Evolutionary conservation across 306 rosid genomes (phyloP), one percentile per base, ranked within the genome.

Genomic region (Castanospermum australe): DNA sequence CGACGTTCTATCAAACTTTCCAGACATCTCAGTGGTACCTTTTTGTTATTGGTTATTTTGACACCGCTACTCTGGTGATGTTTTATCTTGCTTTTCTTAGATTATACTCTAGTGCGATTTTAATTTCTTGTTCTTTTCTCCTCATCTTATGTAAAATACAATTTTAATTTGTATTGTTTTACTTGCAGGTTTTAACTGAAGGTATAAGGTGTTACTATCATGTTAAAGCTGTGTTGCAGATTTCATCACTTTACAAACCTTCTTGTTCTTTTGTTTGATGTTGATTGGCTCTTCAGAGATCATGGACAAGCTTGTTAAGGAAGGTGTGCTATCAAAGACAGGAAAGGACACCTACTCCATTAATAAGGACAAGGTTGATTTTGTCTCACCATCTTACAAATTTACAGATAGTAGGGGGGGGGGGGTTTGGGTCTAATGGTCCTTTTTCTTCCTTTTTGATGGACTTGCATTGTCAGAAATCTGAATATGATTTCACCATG

Each of bases 1-100:
- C 75, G 97, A 95, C 24, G 78, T 95, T 77, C 90, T 91, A 18
- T 92, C 98, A 20, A 89, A 88, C 76, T 95, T 95, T 78, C 96
- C 98, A 5, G 97, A 95, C 83, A 88, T 95, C 87, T 92, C 98
- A 77, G 82, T 88, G 92, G 99, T 88, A 88, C 65, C 74, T 79
- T 75, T 68, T 33, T 35, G 81, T n/a, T 61, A 65, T 30, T 36
- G 41, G 73, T 71, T 32, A 35, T 68, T 55, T 22, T 22, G 36
- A 39, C 51, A 56, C 12, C 7, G 30, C 67, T 39, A 14, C 71
- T 74, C 45, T 13, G 45, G 63, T 57, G 1, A 50, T 52, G 36
- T 8, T 36, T 73, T 76, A 63, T 61, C 6, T 39, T 52, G 56
- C 52, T 47, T 45, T 79, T 69, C 51, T 67, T 48, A 52, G 68